Evolutionary conservation across 495 filamentous ascomycete species (phyloP), one percentile per base, ranked within the genome.

Genomic region (Pyrenula aspistea): DNA sequence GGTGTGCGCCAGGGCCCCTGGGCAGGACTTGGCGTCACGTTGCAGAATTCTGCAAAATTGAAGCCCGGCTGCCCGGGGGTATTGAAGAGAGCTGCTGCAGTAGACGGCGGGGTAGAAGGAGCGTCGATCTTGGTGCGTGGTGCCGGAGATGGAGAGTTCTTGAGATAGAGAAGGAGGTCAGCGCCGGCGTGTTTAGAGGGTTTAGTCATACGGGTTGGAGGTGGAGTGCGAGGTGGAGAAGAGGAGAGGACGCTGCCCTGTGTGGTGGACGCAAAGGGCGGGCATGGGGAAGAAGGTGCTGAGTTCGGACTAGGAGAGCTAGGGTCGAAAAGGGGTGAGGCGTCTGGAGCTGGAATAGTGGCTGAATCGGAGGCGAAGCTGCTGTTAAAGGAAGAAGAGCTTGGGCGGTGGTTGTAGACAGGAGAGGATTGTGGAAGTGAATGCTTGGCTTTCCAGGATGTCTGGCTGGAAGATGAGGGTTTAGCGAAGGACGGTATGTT

Each of bases 21-120:
- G 11, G 91, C 93, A 2, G 93, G 94, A 61, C 88, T 93, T 2
- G 94, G 93, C 12, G 93, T 95, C 69, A 96, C 88, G 65, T 99
- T 95, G 58, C 97, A 85, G 66, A 95, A 99, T 66, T 97, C 94
- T 8, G 90, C 83, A 71, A 96, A 96, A 72, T 96, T 93, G 72
- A 96, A 95, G 31, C 31, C 31, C 57, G 82, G 82, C 56, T 83
- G 80, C 24, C 74, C 74, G 1, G 80, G 80, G 2, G 80, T 84
- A 49, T 77, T 77, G 49, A 83, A 74, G 53, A 77, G 79, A 10
- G 69, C 65, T 59, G 84, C 83, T 2, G 82, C 73, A 31, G 74
- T 76, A 15, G 84, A 85, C 49, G 10, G 87, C 88, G 20, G 88
- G 89, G 50, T 21, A 52, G 59, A 75, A 50, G 10, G 66, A 67